Evolutionary conservation across 345 rosid species (phyloP), one percentile per base, ranked within the genome.

Genomic region (Hibiscus syriacus): DNA sequence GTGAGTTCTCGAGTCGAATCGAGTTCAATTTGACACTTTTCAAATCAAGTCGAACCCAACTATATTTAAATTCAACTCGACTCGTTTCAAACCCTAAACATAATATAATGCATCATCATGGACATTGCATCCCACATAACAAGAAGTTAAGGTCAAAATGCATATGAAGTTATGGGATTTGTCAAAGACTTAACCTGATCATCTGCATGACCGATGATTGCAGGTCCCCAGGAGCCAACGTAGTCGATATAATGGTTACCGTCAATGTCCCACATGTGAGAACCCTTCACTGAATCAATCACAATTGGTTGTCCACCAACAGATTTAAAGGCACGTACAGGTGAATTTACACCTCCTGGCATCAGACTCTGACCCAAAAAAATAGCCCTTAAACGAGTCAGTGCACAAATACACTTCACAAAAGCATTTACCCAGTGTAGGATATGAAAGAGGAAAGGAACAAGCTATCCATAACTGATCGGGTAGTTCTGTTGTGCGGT

Each of bases 191-290:
- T n/a, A 61, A 91, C 99, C 96, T 86, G 76, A 66, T 90, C 98
- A 77, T 94, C 98, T 0, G 99, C 97, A 72, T 94, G 98, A 36
- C 99, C 99, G 55, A 94, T 88, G 17, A 94, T 92, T 8, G 99
- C 97, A 2, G 97, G 99, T 13, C 98, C 99, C 98, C 98, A 92
- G 60, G 98, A 92, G 50, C 99, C 98, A 56, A 90, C 98, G 63
- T 92, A 94, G 79, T 94, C 99, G 41, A 92, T 81, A 75, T 90
- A 94, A 79, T 88, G 92, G 26, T 94, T 94, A 32, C 99, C 98
- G 84, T 94, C 96, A 14, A 94, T 85, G 69, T 94, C 99, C 96
- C 96, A 82, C 92, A 92, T 89, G 62, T 66, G 86, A 53, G 93
- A 90, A 52, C 99, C 99, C 86, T 92, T 90, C n/a, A 90, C 96